Percentiles rank a stretch among this genome's conserved stretches.
phyloP scores from a whole-genome alignment of 495 filamentous ascomycete species.

The Pseudoneurospora amorphoporcata region DNA sequence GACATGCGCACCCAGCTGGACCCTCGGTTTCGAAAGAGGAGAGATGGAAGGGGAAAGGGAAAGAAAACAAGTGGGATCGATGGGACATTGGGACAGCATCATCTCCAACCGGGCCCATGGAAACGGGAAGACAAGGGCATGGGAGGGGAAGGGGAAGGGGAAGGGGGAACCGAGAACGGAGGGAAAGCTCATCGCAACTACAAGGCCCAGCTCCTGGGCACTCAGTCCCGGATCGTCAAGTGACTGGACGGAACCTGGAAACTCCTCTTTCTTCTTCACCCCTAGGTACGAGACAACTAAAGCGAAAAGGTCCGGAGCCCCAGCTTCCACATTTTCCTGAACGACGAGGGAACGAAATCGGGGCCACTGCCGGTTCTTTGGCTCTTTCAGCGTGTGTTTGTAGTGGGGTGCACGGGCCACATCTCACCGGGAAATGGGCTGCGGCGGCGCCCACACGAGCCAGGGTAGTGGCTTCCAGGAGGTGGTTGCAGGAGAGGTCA shows the following conservation, averaged over 20 bases:
- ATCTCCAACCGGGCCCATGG: background rate
- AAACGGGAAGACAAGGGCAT: background rate
- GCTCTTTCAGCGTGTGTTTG: background rate
- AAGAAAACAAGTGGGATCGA: background rate
- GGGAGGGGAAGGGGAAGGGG: background rate
- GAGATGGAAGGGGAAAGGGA: background rate
- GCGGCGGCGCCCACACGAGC: background rate
- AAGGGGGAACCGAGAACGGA: background rate
- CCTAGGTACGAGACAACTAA: background rate
- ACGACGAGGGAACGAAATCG: background rate
- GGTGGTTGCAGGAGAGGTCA: slow-evolving; percentile 2
- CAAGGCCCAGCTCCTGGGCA: background rate
- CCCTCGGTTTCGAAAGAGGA: background rate
- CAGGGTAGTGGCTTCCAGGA: background rate
- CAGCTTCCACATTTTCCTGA: background rate
- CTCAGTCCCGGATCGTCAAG: background rate
- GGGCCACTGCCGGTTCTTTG: background rate
- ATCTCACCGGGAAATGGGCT: slow-evolving; percentile 12
- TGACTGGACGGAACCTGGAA: background rate
- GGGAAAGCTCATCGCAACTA: background rate
- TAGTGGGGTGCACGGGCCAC: slow-evolving; percentile 16
- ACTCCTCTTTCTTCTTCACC: background rate
- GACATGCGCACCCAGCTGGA: background rate
- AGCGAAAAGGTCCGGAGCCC: background rate
- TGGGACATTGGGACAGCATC: background rate